Percentiles rank a stretch among this genome's conserved stretches.
Conservation (phyloP, 495 filamentous ascomycete genomes). For the Penicillium alfredii region DNA sequence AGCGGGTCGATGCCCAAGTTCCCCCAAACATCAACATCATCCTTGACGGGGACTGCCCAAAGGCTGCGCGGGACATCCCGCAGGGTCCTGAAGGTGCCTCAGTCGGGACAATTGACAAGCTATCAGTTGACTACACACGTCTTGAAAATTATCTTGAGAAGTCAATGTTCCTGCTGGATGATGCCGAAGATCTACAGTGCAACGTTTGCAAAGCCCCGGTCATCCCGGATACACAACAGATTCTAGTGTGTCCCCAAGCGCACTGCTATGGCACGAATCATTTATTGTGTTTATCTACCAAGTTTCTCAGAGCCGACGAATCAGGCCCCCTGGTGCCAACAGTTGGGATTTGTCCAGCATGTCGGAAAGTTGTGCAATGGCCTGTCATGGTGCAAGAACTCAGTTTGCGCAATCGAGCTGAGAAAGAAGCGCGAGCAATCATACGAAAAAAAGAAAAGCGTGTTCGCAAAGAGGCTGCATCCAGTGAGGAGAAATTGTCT, state of each 20-base stretch:
- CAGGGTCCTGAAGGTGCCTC: slow-evolving; percentile 2
- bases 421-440: slow-evolving; percentile 58
- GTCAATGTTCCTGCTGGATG: slow-evolving; percentile 56
- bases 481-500: neutral
- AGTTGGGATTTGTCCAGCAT: slow-evolving; percentile 67
- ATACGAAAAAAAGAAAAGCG: slow-evolving; percentile 48
- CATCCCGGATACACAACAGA: slow-evolving; percentile 41
- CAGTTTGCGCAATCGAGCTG: slow-evolving; percentile 61
- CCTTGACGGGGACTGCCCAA: slow-evolving; percentile 43
- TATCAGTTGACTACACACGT: slow-evolving; percentile 61
- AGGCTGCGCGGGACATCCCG: neutral
- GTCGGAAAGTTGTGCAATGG: slow-evolving; percentile 61
- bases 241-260: slow-evolving; percentile 63
- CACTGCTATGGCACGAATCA: slow-evolving; percentile 66
- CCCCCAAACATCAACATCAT: slow-evolving; percentile 47
- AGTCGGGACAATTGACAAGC: slow-evolving; percentile 39
- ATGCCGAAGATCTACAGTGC: slow-evolving; percentile 52
- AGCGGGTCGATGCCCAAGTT: slow-evolving; percentile 42
- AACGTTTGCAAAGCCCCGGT: slow-evolving; percentile 55
- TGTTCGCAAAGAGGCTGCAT: slow-evolving; percentile 14
- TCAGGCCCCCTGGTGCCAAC: slow-evolving; percentile 56
- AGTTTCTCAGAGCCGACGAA: slow-evolving; percentile 48
- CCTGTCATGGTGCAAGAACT: slow-evolving; percentile 73
- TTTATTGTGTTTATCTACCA: slow-evolving; percentile 65
- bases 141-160: slow-evolving; percentile 69